Conservation (phyloP, 2,329 filamentous ascomycete species). For the Apiospora kogelbergensis region DNA sequence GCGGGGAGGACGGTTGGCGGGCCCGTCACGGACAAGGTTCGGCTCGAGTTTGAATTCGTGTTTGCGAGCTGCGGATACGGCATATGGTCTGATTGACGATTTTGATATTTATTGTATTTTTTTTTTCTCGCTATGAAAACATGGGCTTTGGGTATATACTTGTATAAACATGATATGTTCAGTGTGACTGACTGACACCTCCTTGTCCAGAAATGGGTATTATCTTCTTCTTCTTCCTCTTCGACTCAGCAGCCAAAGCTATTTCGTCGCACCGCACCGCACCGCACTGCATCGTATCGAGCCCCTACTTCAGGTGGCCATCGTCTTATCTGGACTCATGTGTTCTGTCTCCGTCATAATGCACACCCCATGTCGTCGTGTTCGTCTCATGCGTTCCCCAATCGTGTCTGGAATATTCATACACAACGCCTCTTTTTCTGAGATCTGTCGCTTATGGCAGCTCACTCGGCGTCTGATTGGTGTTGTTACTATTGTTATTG, state of each 20-base stretch:
- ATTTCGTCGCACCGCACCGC: no score
- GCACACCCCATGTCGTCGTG: background rate
- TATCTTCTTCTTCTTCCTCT: background rate
- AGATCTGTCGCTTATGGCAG: background rate
- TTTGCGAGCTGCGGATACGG: background rate
- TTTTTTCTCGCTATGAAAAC: background rate
- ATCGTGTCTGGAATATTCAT: background rate
- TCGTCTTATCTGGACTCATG: no score
- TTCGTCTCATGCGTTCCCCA: no score
- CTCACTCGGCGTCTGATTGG: background rate
- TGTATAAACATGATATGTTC: background rate
- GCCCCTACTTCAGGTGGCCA: no score
- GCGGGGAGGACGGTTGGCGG: conserved; percentile 10
- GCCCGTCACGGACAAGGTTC: background rate
- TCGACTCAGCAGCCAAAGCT: background rate
- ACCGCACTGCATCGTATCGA: no score
- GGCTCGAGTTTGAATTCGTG: conserved; percentile 12
- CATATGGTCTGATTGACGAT: background rate
- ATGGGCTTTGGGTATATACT: background rate
- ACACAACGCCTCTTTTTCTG: background rate
- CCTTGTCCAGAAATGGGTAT: background rate
- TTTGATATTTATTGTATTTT: no score
- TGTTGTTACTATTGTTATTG: background rate
- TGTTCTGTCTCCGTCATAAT: no score
- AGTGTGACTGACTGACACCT: no score